phyloP scores from a whole-genome alignment of 2,329 filamentous ascomycete species.

The Gaeumannomyces tritici region DNA sequence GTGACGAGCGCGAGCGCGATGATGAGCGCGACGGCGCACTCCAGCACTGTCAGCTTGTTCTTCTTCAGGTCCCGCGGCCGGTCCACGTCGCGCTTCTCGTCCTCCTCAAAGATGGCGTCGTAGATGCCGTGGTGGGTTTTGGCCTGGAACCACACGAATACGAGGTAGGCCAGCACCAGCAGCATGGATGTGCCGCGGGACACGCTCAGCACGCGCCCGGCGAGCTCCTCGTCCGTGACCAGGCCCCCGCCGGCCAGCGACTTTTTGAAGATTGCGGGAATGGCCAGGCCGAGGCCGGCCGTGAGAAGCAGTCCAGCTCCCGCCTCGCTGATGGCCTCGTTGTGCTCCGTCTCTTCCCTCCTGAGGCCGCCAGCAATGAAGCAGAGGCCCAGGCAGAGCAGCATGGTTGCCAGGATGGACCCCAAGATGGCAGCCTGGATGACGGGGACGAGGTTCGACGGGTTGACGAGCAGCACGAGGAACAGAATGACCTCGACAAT shows the following conservation, averaged over 20 bases:
- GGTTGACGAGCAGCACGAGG: conserved; percentile 60
- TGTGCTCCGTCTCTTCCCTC: conserved; percentile 61
- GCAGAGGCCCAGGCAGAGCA: conserved; percentile 70
- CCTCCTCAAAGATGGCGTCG: conserved; percentile 60
- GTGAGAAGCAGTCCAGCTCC: conserved; percentile 70
- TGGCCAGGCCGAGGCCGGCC: conserved; percentile 44
- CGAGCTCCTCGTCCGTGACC: conserved; percentile 27
- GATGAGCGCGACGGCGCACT: conserved; percentile 56
- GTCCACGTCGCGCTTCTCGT: conserved; percentile 60
- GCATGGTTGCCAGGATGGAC: conserved; percentile 71
- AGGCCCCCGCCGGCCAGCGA: conserved; percentile 23
- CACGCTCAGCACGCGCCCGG: conserved; percentile 48
- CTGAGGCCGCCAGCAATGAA: conserved; percentile 69
- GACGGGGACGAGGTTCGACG: conserved; percentile 47
- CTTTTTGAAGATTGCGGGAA: conserved; percentile 47
- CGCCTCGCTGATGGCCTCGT: conserved; percentile 67
- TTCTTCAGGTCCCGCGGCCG: conserved; percentile 48
- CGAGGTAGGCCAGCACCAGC: conserved; percentile 57
- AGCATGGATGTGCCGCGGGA: conserved; percentile 64
- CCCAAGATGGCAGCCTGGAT: conserved; percentile 78
- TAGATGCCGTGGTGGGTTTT: conserved; percentile 69
- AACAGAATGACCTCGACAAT: conserved; percentile 78
- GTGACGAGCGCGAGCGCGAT: conserved; percentile 61
- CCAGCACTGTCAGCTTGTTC: conserved; percentile 64
- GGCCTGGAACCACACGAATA: conserved; percentile 66